These are phyloP conservation scores for Chlamydomonas schloesseri DNA, from an alignment of 139 green algal species.

Conservation along the genomic window DNA sequence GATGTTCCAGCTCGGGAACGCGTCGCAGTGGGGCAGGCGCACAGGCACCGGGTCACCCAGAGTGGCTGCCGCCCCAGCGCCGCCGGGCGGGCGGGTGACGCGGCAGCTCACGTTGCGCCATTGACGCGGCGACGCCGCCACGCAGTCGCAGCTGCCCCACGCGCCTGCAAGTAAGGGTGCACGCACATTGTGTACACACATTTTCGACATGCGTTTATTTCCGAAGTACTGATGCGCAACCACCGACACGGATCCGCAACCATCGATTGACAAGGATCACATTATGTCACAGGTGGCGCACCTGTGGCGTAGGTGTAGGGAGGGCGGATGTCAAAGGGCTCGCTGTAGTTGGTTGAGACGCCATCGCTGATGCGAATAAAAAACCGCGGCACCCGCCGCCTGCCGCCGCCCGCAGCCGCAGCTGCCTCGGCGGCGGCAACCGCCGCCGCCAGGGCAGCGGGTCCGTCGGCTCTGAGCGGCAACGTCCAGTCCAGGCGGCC, in stretches of 20 bases:
- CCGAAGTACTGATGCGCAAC: no score
- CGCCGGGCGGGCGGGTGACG: no score
- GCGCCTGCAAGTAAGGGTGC: background rate
- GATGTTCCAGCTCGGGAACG: constrained; percentile 28
- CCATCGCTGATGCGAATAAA: constrained; percentile 40
- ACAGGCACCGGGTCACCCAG: no score
- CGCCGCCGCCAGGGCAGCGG: background rate
- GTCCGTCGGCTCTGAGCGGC: background rate
- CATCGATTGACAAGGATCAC: no score
- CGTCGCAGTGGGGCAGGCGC: background rate
- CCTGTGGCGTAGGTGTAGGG: background rate
- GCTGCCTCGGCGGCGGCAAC: background rate
- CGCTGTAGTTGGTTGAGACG: constrained; percentile 23
- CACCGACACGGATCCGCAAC: no score
- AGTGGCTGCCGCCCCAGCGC: background rate
- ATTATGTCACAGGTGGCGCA: background rate
- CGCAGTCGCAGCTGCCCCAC: constrained; percentile 12
- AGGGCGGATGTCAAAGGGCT: constrained; percentile 26
- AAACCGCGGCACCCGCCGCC: background rate
- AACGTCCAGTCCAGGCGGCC: background rate
- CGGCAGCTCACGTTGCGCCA: background rate
- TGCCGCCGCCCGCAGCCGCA: background rate
- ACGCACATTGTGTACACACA: no score
- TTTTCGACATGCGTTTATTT: no score
- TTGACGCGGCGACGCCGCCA: background rate